Percentiles rank a stretch among this genome's conserved stretches.
Conservation (phyloP, 2,329 filamentous ascomycete species). For the Neophaeococcomyces aloes region DNA sequence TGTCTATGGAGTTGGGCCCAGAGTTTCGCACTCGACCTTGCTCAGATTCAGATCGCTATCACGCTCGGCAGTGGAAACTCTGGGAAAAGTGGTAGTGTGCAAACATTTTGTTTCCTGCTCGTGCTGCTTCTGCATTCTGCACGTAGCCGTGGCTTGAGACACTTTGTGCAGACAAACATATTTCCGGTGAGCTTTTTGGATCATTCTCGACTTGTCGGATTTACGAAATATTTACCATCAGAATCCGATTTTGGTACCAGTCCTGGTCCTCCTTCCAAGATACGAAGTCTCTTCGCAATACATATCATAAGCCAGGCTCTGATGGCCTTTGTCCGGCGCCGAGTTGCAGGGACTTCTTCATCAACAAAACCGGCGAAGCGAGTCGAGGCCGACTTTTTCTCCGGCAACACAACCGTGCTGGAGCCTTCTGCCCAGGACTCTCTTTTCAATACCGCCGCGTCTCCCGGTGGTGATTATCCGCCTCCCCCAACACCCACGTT, state of each 20-base stretch:
- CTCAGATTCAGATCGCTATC: conserved; percentile 86
- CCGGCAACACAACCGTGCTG: conserved; percentile 31
- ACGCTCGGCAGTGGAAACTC: conserved; percentile 69
- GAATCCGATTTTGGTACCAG: conserved; percentile 31
- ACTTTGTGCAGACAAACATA: conserved; percentile 39
- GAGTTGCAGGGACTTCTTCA: conserved; percentile 37
- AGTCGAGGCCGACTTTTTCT: conserved; percentile 36
- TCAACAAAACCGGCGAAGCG: conserved; percentile 33
- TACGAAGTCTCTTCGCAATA: conserved; percentile 38
- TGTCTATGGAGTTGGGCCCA: conserved; percentile 81
- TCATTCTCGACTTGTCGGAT: conserved; percentile 33
- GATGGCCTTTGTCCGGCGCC: conserved; percentile 37
- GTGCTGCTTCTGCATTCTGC: conserved; percentile 37
- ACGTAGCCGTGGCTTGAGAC: conserved; percentile 37
- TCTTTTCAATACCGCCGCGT: conserved; percentile 30
- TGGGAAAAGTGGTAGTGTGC: conserved; percentile 37
- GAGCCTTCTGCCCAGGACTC: conserved; percentile 35
- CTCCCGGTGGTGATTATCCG: conserved; percentile 34
- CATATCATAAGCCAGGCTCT: conserved; percentile 40
- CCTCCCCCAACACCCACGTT: conserved; percentile 42
- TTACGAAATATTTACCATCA: conserved; percentile 33
- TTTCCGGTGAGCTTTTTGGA: conserved; percentile 35
- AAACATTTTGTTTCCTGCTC: conserved; percentile 35
- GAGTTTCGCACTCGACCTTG: conserved; percentile 77
- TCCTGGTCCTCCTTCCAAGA: conserved; percentile 31